Percentiles rank a stretch among this genome's conserved stretches.
Evolutionary conservation across 306 rosid genomes (phyloP).

Genomic region (Gynostemma pentaphyllum): DNA sequence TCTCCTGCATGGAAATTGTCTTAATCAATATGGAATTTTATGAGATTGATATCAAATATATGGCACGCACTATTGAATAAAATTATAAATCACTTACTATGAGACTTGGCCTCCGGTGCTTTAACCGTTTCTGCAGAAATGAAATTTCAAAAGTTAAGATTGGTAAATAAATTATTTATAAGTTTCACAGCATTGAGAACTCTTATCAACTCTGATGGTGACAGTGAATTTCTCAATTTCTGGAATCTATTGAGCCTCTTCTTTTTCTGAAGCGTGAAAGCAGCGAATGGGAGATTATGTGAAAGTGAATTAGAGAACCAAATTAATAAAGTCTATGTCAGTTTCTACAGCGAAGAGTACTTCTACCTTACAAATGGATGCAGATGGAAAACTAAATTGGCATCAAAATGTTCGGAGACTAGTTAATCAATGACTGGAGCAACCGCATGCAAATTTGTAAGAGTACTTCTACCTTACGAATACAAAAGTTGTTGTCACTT

Average conservation of each 20-base stretch:
- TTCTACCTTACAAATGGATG: not conserved
- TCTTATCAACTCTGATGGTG: not conserved
- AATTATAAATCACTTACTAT: conserved; percentile 40
- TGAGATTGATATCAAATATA: conserved; percentile 14
- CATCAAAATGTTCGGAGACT: not conserved
- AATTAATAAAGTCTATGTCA: not conserved
- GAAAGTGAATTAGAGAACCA: not conserved
- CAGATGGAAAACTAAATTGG: not conserved
- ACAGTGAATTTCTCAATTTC: not conserved
- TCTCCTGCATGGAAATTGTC: conserved; percentile 46
- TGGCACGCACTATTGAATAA: not conserved
- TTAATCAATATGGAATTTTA: conserved; percentile 8
- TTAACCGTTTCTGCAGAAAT: conserved; percentile 57
- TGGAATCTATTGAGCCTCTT: not conserved
- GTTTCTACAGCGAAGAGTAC: not conserved
- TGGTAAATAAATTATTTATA: not conserved
- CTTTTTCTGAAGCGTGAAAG: not conserved
- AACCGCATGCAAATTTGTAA: not conserved
- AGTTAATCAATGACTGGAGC: not conserved
- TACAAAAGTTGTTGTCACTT: not conserved
- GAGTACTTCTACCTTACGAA: not conserved
- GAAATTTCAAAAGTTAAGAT: not conserved
- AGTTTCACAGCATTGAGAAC: not conserved
- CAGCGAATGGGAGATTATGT: not conserved
- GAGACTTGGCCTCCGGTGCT: conserved; percentile 66